A percentile compares a stretch with the other conserved stretches of the same genome.
Evolutionary conservation across 116 monocot genomes (phyloP).

Genomic region (Cymodocea nodosa): DNA sequence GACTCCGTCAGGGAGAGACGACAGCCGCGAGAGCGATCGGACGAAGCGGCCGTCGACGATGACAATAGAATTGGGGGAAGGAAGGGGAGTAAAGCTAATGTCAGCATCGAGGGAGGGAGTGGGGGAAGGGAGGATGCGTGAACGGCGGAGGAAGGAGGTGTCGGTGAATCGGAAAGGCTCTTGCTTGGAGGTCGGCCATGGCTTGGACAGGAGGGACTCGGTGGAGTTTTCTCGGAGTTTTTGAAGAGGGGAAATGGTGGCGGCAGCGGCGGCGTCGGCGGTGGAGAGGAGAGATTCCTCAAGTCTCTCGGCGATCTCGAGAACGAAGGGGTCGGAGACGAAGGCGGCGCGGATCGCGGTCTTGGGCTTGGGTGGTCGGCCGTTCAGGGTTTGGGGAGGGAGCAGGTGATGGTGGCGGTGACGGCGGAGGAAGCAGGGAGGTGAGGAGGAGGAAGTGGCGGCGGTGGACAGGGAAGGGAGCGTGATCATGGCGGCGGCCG

Average conservation of each 20-base stretch:
- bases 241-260: conserved; percentile 27
- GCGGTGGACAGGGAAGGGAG: not conserved
- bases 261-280: conserved; percentile 2
- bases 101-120: conserved; percentile 1
- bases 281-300: conserved; percentile 49
- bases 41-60: conserved; percentile 43
- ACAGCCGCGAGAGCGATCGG: conserved; percentile 33
- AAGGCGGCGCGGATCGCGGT: conserved; percentile 13
- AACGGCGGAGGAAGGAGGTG: conserved; percentile 56
- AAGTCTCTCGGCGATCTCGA: conserved; percentile 82
- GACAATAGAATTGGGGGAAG: conserved; percentile 23
- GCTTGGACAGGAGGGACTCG: conserved; percentile 53
- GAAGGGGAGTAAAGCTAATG: conserved; percentile 2
- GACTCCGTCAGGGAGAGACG: conserved; percentile 40
- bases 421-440: not conserved
- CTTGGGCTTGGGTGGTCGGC: not conserved
- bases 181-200: conserved; percentile 59
- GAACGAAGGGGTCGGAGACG: conserved; percentile 82
- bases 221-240: conserved; percentile 49
- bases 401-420: not conserved
- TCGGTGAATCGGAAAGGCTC: conserved; percentile 91
- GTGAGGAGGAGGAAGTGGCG: not conserved
- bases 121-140: conserved; percentile 35
- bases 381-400: not conserved
- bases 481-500: not conserved